Base-by-base conservation (phyloP, 1,284 basidiomycete genomes). In the Fomitopsis betulina region DNA sequence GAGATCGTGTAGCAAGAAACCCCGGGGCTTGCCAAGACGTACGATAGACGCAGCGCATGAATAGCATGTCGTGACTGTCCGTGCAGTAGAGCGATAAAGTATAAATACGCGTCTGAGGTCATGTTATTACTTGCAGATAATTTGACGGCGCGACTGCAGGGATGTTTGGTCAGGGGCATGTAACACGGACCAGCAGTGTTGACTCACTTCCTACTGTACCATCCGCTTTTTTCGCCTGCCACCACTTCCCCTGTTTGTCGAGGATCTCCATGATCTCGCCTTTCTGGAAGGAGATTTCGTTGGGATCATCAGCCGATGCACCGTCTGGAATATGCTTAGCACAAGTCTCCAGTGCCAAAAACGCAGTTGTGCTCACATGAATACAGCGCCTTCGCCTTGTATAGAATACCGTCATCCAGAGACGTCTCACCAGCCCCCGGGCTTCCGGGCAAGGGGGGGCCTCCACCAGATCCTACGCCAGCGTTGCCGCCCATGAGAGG, bases 201-300 rank as follows among this genome's bases (percentile, higher is more conserved):
- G 5, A 82, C 86, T 74, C 70, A 91, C 89, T 94, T 78, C 96
- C 89, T 63, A 86, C 78, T 60, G 84, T 77, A 53, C 95, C 96
- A 68, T 93, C 89, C 15, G 82, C 71, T 72, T 93, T 98, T 68
- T 81, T 87, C 49, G 94, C 94, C 73, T 96, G 94, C 93, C 93
- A 98, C 93, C 93, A 96, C 73, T 95, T 95, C 55, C 93, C 94
- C 65, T 88, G 84, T 72, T 93, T 96, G 76, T 99, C 97, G 55
- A 96, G 75, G 62, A 99, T 93, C 59, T 98, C 95, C 63, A 99
- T 83, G 43, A 95, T 81, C 70, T 99, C 96, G 55, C 94, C 94
- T 73, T 98, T 98, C 58, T 79, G 72, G 73, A 99, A 98, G 49
- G 92, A 93, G 53, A 99, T 92, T 76, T 99, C 97, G 69, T 94